Conservation (phyloP, 2,329 filamentous ascomycete species). For the Hymenoscyphus fraxineus region DNA sequence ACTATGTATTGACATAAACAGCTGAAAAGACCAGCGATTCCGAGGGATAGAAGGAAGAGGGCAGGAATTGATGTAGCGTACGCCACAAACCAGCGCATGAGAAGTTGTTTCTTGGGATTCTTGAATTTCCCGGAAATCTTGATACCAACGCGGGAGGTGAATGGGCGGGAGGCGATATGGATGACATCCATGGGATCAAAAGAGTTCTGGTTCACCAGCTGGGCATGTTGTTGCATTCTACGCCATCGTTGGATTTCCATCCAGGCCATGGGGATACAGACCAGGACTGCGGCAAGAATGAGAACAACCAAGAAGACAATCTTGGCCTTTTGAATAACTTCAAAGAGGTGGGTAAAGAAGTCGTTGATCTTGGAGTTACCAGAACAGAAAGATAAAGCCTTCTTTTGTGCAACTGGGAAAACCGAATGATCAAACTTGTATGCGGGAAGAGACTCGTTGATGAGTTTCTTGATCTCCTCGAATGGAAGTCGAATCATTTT, state of each 20-base stretch:
- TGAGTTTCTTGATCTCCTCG: slow-evolving; percentile 67
- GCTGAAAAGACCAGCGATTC: slow-evolving; percentile 61
- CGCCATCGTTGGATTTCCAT: slow-evolving; percentile 76
- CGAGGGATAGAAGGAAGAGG: slow-evolving; percentile 65
- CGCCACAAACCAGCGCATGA: slow-evolving; percentile 61
- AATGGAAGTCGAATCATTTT: slow-evolving; percentile 75
- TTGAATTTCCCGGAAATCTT: slow-evolving; percentile 64
- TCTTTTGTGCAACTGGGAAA: slow-evolving; percentile 81
- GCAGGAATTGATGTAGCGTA: slow-evolving; percentile 66
- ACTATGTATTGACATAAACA: slow-evolving; percentile 67
- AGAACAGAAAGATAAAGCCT: slow-evolving; percentile 82
- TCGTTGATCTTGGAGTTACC: slow-evolving; percentile 75
- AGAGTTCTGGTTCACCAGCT: slow-evolving; percentile 60
- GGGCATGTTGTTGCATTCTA: slow-evolving; percentile 65
- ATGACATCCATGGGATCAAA: slow-evolving; percentile 83
- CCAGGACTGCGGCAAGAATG: slow-evolving; percentile 65
- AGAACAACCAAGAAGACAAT: slow-evolving; percentile 76
- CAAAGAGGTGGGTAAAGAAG: slow-evolving; percentile 74
- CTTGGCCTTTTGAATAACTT: slow-evolving; percentile 63
- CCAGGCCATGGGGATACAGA: slow-evolving; percentile 74
- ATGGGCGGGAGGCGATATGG: slow-evolving; percentile 80
- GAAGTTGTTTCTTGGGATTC: slow-evolving; percentile 58
- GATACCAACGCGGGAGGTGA: slow-evolving; percentile 69
- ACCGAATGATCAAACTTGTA: slow-evolving; percentile 75
- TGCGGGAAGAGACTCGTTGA: slow-evolving; percentile 66